Base-by-base conservation (phyloP, 2,329 filamentous ascomycete genomes). In the Scolecobasidium constrictum region DNA sequence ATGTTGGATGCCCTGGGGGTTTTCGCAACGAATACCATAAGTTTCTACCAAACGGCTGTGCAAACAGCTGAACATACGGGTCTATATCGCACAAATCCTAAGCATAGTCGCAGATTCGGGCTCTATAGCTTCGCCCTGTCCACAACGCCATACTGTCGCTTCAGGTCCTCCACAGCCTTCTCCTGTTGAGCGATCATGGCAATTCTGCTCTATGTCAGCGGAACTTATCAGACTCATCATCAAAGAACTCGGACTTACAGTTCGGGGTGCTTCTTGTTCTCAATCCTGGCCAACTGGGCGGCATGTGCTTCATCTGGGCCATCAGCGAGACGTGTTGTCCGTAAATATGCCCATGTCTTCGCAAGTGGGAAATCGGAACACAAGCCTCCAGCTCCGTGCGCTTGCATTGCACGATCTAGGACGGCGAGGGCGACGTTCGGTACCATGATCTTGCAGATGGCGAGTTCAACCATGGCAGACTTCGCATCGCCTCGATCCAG, bases 371-470 rank as follows among this genome's bases (percentile, higher is more conserved):
- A 96, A 58, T 98, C 92, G 69, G 96, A 90, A 56, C 78, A 84
- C 38, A 98, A 82, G 58, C 92, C 92, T 4, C 84, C 86, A 46
- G 81, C 92, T 47, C 92, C 92, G 56, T 88, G 94, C 0, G 86
- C 77, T 72, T 98, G 92, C 7, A 98, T 79, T 1, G 92, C 92
- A 47, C 88, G 83, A 69, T 98, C 92, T 54, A 98, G 88, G 53
- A 96, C 85, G 15, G 78, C 78, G 51, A 95, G 73, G 1, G 84
- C 81, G 55, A 81, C 86, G 56, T 78, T 73, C 0, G 92, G 92
- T 6, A 93, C 83, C n/a, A 94, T 75, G 1, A 96, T 81, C 72
- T 98, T 98, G 51, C 90, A 90, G 67, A 95, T 77, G 18, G 88
- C 90, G 52, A 98, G 98, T 63, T 96, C 86, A 61, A 82, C 86